Conservation (phyloP, 768 basidiomycete species). For the Butyriboletus loyo region DNA sequence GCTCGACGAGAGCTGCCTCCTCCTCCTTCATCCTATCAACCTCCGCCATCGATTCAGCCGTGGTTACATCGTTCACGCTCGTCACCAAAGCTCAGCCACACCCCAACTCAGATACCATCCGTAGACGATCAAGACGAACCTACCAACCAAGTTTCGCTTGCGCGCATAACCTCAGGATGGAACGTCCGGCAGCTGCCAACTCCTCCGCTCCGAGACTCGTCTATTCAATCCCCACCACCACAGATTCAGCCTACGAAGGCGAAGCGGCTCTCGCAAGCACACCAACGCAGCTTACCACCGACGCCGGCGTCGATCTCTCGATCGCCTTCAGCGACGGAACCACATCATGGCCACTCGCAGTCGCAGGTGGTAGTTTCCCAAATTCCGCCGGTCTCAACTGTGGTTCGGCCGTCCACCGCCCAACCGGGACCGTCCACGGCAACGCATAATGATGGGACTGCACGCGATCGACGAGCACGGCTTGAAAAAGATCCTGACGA, state of each 20-base stretch:
- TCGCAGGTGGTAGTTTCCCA: slow-evolving; percentile 14
- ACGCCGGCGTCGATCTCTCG: slow-evolving; percentile 32
- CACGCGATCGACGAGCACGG: slow-evolving; percentile 17
- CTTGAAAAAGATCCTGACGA: slow-evolving; percentile 27
- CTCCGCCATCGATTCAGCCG: slow-evolving; percentile 28
- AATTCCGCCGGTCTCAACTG: background rate
- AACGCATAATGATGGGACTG: slow-evolving; percentile 5
- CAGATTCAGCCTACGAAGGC: slow-evolving; percentile 10
- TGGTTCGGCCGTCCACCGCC: slow-evolving; percentile 8
- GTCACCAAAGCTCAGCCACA: slow-evolving; percentile 32
- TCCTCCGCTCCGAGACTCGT: slow-evolving; percentile 25
- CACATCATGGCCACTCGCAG: slow-evolving; percentile 21
- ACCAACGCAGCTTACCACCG: slow-evolving; percentile 40
- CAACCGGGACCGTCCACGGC: slow-evolving; percentile 17
- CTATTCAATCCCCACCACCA: slow-evolving; percentile 13
- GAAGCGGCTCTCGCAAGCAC: slow-evolving; percentile 26
- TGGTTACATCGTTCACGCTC: slow-evolving; percentile 36
- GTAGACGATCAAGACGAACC: slow-evolving; percentile 20
- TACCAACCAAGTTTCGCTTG: slow-evolving; percentile 5
- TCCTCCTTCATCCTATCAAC: slow-evolving; percentile 31
- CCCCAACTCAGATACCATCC: slow-evolving; percentile 9
- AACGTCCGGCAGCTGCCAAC: slow-evolving; percentile 33
- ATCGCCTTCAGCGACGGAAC: slow-evolving; percentile 12
- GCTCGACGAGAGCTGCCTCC: slow-evolving; percentile 28
- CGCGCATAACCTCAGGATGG: slow-evolving; percentile 20